A percentile compares a stretch with the other conserved stretches of the same genome.
phyloP scores from a whole-genome alignment of 768 basidiomycete species.

The Leucocoprinus sp. region DNA sequence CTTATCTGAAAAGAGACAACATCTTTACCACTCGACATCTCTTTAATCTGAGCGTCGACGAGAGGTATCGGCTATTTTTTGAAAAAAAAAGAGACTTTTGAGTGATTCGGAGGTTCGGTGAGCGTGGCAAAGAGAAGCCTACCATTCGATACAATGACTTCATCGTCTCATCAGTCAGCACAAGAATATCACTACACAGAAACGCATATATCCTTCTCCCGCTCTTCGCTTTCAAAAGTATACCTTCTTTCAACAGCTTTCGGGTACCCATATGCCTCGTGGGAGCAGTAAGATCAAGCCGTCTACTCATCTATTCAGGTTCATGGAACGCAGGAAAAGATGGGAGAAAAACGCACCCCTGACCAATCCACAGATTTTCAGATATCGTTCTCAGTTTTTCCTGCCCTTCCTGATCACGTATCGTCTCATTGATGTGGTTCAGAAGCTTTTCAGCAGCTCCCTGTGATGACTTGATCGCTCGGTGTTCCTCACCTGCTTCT shows the following conservation, averaged over 20 bases:
- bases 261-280: conserved; percentile 82
- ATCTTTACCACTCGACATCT: conserved; percentile 47
- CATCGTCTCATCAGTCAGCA: conserved; percentile 68
- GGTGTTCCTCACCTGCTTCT: conserved; percentile 53
- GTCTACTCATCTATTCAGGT: conserved; percentile 27
- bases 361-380: conserved; percentile 79
- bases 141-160: conserved; percentile 81
- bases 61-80: conserved; percentile 70
- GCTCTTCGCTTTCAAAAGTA: conserved; percentile 75
- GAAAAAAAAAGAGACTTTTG: no score
- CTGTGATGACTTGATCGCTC: conserved; percentile 45
- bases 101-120: not conserved
- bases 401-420: conserved; percentile 73
- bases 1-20: conserved; percentile 60
- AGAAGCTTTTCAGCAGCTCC: conserved; percentile 66
- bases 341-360: conserved; percentile 46
- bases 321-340: not conserved
- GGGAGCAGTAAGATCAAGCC: conserved; percentile 84
- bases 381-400: conserved; percentile 73
- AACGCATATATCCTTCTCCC: conserved; percentile 69
- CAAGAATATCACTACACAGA: conserved; percentile 84
- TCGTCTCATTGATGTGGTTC: conserved; percentile 78
- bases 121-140: conserved; percentile 17
- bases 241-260: conserved; percentile 71
- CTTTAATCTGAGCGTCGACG: conserved; percentile 54